These are phyloP conservation scores for Cercospora sesami DNA, from an alignment of 2,329 filamentous ascomycete species.

Conservation along the genomic window DNA sequence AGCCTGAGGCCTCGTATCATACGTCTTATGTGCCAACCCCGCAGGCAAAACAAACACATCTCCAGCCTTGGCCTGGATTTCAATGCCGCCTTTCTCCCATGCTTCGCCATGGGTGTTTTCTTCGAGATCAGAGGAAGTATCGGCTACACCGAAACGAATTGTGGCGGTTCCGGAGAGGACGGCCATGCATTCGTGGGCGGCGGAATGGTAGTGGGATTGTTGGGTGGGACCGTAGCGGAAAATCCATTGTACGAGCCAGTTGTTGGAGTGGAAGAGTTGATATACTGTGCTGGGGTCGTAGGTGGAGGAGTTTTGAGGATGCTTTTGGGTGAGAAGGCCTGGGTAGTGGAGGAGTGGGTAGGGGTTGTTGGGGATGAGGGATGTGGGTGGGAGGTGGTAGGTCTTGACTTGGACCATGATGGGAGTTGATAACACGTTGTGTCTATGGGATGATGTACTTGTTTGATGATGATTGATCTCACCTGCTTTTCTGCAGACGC, in stretches of 20 bases:
- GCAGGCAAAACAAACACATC: conserved; percentile 62
- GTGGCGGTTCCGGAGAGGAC: conserved; percentile 56
- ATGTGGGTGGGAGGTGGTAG: conserved; percentile 48
- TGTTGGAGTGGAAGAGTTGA: conserved; percentile 51
- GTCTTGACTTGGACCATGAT: conserved; percentile 30
- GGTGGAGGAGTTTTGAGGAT: conserved; percentile 1
- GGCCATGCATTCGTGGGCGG: conserved; percentile 59
- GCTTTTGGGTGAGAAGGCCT: conserved; percentile 40
- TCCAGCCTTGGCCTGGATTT: conserved; percentile 51
- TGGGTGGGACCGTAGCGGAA: conserved; percentile 59
- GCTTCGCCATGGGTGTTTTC: conserved; percentile 43
- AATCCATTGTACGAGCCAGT: conserved; percentile 58
- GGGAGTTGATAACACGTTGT: neutral
- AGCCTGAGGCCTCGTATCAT: conserved; percentile 43
- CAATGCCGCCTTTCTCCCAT: conserved; percentile 52
- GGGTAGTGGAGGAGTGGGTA: conserved; percentile 57
- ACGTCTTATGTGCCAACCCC: conserved; percentile 58
- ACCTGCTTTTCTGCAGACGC: neutral
- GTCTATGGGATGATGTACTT: neutral
- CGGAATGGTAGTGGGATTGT: conserved; percentile 58
- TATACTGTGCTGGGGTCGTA: conserved; percentile 40
- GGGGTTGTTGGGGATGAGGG: conserved; percentile 54
- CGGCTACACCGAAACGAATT: conserved; percentile 58
- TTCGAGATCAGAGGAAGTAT: conserved; percentile 45
- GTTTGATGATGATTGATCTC: neutral